Evolutionary conservation across 2,329 filamentous ascomycete species (phyloP).

Genomic region (Lomentospora prolificans): DNA sequence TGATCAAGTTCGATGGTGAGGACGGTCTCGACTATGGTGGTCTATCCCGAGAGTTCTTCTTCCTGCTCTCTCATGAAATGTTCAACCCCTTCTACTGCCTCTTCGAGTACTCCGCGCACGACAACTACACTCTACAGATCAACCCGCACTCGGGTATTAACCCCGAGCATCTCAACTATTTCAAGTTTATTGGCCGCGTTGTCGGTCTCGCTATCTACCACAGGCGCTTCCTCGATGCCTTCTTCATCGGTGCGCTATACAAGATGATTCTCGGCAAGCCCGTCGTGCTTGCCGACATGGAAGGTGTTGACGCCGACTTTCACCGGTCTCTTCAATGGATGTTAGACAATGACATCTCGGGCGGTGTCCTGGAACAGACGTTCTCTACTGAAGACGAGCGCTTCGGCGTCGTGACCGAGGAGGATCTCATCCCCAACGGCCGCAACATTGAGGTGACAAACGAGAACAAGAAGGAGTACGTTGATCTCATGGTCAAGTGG

Average conservation of each 20-base stretch:
- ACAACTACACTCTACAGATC: constrained; percentile 99
- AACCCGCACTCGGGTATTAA: constrained; percentile 99
- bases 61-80: constrained; percentile 98
- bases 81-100: constrained; percentile 99
- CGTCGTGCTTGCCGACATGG: constrained; percentile 89
- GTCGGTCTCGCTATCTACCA: constrained; percentile 98
- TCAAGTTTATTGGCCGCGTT: constrained; percentile 98
- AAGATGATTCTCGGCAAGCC: constrained; percentile 98
- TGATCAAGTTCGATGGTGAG: constrained; percentile 99
- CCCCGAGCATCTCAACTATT: constrained; percentile 97
- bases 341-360: constrained; percentile 90
- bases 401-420: constrained; percentile 87
- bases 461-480: constrained; percentile 98
- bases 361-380: constrained; percentile 85
- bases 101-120: constrained; percentile 98
- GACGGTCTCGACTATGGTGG: constrained; percentile 97
- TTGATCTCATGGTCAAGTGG: constrained; percentile 98
- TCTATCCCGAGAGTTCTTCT: constrained; percentile 97
- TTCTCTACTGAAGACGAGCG: constrained; percentile 97
- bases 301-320: constrained; percentile 96
- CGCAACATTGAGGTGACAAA: constrained; percentile 93
- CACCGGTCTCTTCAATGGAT: constrained; percentile 96
- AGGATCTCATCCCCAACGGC: constrained; percentile 85
- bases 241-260: constrained; percentile 98
- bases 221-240: constrained; percentile 90